A percentile compares a stretch with the other conserved stretches of the same genome.
Evolutionary conservation across 441 rosid genomes (phyloP).

Genomic region (Pelargonium cotyledonis): DNA sequence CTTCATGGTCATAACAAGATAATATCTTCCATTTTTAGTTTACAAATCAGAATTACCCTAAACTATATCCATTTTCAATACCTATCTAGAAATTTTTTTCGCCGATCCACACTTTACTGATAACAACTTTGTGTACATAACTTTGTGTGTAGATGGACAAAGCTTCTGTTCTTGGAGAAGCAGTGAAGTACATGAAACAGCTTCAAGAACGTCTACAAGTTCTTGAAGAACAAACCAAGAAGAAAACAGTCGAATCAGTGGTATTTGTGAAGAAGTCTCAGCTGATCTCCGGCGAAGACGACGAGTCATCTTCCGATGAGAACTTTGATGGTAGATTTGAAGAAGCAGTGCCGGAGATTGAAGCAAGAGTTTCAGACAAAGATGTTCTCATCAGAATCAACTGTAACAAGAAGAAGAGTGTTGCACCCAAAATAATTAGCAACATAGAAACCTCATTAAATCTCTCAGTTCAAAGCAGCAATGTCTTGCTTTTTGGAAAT

Average conservation of each 20-base stretch:
- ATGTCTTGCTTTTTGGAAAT: conserved; percentile 57
- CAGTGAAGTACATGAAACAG: conserved; percentile 43
- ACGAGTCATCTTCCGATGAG: conserved; percentile 37
- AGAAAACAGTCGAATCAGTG: conserved; percentile 51
- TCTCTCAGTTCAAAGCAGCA: conserved; percentile 47
- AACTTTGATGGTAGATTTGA: conserved; percentile 26
- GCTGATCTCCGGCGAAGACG: conserved; percentile 32
- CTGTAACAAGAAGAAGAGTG: conserved; percentile 49
- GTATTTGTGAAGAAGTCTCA: conserved; percentile 57
- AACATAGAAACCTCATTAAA: conserved; percentile 43
- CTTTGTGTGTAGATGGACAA: conserved; percentile 43
- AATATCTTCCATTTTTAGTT: not conserved
- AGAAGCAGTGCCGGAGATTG: conserved; percentile 59
- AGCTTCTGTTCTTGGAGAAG: conserved; percentile 57
- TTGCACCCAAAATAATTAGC: conserved; percentile 37
- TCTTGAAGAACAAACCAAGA: conserved; percentile 44
- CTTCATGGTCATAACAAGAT: not conserved
- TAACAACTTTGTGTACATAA: no score
- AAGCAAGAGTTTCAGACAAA: conserved; percentile 53
- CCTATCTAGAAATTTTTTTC: no score
- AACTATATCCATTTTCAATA: not conserved
- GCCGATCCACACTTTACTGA: no score
- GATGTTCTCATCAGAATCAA: conserved; percentile 69
- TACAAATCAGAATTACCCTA: not conserved
- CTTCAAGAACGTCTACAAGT: conserved; percentile 43